These are phyloP conservation scores for Cryptococcus sp. DNA, from an alignment of 1,284 basidiomycete species.

Conservation along the genomic window DNA sequence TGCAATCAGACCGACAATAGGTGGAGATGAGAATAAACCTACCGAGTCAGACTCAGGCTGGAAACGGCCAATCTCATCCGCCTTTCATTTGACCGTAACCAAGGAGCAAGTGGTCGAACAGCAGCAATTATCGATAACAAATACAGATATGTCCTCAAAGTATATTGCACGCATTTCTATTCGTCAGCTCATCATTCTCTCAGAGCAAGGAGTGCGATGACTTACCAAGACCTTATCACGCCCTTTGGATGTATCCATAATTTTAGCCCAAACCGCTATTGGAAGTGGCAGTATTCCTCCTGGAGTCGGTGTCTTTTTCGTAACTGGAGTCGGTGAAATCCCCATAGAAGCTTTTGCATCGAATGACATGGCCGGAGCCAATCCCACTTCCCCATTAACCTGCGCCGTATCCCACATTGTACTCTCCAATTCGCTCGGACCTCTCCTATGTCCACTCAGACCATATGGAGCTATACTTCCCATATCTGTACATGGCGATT, in stretches of 20 bases:
- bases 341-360: too few species aligned
- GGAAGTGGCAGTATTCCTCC: conserved; percentile 10
- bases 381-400: background rate
- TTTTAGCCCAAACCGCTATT: conserved; percentile 29
- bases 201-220: background rate
- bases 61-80: conserved; percentile 28
- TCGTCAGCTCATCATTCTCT: background rate
- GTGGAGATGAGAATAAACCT: background rate
- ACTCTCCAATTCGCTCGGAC: background rate
- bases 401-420: background rate
- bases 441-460: background rate
- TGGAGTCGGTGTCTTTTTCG: too few species aligned
- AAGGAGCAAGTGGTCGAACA: conserved; percentile 31
- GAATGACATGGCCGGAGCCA: background rate
- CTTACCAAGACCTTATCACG: conserved; percentile 44
- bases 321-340: too few species aligned
- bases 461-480: too few species aligned
- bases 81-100: conserved; percentile 35
- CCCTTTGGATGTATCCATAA: conserved; percentile 42
- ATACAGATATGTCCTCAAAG: conserved; percentile 42
- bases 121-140: conserved; percentile 31
- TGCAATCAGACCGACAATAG: background rate
- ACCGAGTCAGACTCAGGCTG: conserved; percentile 37
- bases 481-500: too few species aligned
- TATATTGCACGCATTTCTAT: conserved; percentile 44